These are phyloP conservation scores for Russula ochroleuca DNA, from an alignment of 768 basidiomycete genomes.

Conservation along the genomic window DNA sequence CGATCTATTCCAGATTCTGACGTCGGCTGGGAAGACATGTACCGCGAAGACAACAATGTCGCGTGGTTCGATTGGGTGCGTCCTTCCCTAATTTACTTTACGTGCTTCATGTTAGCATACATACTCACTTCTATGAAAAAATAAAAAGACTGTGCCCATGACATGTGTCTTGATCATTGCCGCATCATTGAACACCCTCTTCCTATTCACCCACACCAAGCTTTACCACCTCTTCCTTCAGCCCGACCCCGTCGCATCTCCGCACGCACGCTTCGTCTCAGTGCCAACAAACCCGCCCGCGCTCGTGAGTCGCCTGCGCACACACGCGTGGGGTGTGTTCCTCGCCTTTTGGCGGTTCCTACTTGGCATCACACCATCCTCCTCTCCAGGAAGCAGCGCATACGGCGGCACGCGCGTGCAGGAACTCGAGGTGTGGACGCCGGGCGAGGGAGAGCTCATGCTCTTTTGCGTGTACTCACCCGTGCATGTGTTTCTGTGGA, in stretches of 20 bases:
- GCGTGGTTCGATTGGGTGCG: conserved; percentile 81
- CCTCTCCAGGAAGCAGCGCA: conserved; percentile 21
- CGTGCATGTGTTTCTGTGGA: conserved; percentile 69
- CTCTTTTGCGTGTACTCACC: conserved; percentile 78
- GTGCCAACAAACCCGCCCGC: conserved; percentile 43
- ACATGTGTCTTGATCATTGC: conserved; percentile 51
- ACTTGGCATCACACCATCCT: conserved; percentile 50
- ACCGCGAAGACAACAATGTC: conserved; percentile 56
- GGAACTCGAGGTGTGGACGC: conserved; percentile 74
- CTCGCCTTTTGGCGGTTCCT: conserved; percentile 62
- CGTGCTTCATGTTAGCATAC: neutral
- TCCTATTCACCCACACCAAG: conserved; percentile 65
- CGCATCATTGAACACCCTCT: conserved; percentile 57
- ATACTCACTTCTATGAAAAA: neutral
- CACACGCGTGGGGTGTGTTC: conserved; percentile 47
- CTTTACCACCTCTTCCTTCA: conserved; percentile 65
- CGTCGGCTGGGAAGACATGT: conserved; percentile 75
- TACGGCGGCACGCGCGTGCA: conserved; percentile 47
- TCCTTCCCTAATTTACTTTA: conserved; percentile 7
- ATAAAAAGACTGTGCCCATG: conserved; percentile 57
- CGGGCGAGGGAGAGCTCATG: conserved; percentile 63
- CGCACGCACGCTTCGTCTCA: conserved; percentile 63
- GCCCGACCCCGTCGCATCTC: conserved; percentile 62
- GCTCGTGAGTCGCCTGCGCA: conserved; percentile 29
- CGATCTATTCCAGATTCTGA: conserved; percentile 60